Percentiles rank a stretch among this genome's conserved stretches.
Evolutionary conservation across 2,329 filamentous ascomycete species (phyloP).

Genomic region (Bipolaris victoriae): DNA sequence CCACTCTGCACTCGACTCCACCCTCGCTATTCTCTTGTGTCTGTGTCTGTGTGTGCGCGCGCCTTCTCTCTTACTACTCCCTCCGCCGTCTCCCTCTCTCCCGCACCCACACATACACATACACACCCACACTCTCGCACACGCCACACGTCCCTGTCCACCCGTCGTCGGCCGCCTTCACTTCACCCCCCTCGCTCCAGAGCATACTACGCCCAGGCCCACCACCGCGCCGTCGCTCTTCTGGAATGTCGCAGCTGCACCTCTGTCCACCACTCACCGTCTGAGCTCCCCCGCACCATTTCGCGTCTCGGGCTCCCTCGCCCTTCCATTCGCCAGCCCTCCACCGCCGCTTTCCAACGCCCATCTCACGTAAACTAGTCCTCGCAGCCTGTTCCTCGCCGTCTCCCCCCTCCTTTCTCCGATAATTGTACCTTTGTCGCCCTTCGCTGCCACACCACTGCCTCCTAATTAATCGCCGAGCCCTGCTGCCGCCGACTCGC

Average conservation of each 20-base stretch:
- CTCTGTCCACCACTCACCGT: conserved; percentile 26
- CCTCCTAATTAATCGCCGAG: conserved; percentile 7
- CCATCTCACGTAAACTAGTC: neutral
- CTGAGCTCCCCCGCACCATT: conserved; percentile 27
- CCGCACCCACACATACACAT: too few species aligned
- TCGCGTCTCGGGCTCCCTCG: conserved; percentile 18
- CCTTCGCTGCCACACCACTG: conserved; percentile 4
- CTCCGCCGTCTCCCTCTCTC: too few species aligned
- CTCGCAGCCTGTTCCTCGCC: conserved; percentile 1
- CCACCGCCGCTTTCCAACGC: conserved; percentile 5
- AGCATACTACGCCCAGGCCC: neutral
- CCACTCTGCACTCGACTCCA: neutral
- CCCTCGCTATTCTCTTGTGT: too few species aligned
- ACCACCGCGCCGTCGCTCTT: conserved; percentile 22
- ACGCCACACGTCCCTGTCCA: neutral
- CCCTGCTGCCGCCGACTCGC: conserved; percentile 23
- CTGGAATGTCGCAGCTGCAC: conserved; percentile 39
- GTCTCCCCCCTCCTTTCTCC: neutral
- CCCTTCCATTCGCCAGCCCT: conserved; percentile 1
- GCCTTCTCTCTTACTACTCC: too few species aligned
- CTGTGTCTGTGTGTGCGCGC: too few species aligned
- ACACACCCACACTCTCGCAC: neutral
- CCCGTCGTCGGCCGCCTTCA: too few species aligned
- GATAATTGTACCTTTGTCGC: conserved; percentile 7
- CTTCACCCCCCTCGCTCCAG: neutral